phyloP scores from a whole-genome alignment of 768 basidiomycete genomes.

The Pleurotus eryngii region DNA sequence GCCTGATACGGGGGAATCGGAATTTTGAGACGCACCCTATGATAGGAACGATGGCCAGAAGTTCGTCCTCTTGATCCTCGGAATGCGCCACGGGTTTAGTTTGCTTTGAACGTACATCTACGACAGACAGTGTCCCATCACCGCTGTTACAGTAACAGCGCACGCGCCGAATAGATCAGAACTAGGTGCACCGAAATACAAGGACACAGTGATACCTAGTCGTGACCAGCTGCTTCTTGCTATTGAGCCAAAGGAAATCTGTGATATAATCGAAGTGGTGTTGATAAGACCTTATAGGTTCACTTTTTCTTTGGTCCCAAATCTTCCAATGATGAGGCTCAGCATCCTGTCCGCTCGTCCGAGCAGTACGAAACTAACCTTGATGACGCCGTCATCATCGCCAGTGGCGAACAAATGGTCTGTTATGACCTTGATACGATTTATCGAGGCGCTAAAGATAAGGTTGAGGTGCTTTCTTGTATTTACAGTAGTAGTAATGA shows the following conservation, averaged over 20 bases:
- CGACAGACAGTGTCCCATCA: slow-evolving; percentile 89
- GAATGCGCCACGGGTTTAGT: slow-evolving; percentile 77
- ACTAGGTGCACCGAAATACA: no score
- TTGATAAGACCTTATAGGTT: slow-evolving; percentile 61
- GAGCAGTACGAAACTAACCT: slow-evolving; percentile 41
- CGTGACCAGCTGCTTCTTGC: slow-evolving; percentile 80
- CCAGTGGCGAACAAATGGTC: slow-evolving; percentile 79
- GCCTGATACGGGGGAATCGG: not conserved
- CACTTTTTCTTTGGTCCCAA: slow-evolving; percentile 81
- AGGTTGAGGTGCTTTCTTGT: no score
- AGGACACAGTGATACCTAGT: slow-evolving; percentile 59
- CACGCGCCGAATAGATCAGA: no score
- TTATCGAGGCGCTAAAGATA: slow-evolving; percentile 67
- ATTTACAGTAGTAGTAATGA: slow-evolving; percentile 2
- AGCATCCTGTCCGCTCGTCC: slow-evolving; percentile 1
- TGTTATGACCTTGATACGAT: slow-evolving; percentile 72
- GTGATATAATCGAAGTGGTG: slow-evolving; percentile 96
- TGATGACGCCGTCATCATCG: slow-evolving; percentile 93
- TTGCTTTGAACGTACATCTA: slow-evolving; percentile 86
- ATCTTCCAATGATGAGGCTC: slow-evolving; percentile 46
- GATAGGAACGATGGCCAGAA: slow-evolving; percentile 82
- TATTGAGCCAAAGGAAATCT: slow-evolving; percentile 83
- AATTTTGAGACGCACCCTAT: slow-evolving; percentile 53
- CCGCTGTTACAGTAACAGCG: slow-evolving; percentile 47
- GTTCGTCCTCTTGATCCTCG: slow-evolving; percentile 94